Evolutionary conservation across 1,139 yeast species (phyloP), one percentile per base, ranked within the genome.

Genomic region (Schizosaccharomyces versatilis): DNA sequence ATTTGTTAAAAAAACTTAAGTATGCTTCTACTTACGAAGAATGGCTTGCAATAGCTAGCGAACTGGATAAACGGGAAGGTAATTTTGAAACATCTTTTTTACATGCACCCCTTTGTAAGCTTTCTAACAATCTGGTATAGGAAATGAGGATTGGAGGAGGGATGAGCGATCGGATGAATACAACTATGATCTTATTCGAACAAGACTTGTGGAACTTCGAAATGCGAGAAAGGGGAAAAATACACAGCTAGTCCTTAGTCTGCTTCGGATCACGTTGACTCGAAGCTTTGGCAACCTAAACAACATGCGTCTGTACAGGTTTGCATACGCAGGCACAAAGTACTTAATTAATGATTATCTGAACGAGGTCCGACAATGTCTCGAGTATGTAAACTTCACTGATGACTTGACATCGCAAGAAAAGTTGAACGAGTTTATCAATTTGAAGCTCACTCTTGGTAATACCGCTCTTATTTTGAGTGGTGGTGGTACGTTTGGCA

Each of bases 401-500:
- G 53, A 54, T 36, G 61, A 58, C 44, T 54, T 52, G 2, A 41
- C 38, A 12, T 41, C 55, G 8, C 56, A 54, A 6, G 58, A 84
- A 52, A 86, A 83, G 63, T 69, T 88, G 59, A 84, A 85, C 1
- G 81, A 84, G 74, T 71, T 90, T 52, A 77, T 84, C 41, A 95
- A 88, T 65, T 85, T 97, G 0, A 72, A 96, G 59, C 83, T 84
- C 65, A 84, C 88, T 61, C 84, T 84, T 57, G 99, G 99, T 0
- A 72, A 95, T 56, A 88, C 97, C 0, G 98, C 97, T 0, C 70
- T 90, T 53, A 85, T 93, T 38, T 73, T 90, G 54, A 81, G 94
- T 53, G 99, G 99, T 1, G 99, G 99, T 1, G 88, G 95, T 12
- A 83, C 95, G 2, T 83, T 90, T 69, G 98, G 97, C 0, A 71